Percentiles rank a stretch among this genome's conserved stretches.
phyloP scores from a whole-genome alignment of 1,284 basidiomycete species.

The Leccinum fuscescens region DNA sequence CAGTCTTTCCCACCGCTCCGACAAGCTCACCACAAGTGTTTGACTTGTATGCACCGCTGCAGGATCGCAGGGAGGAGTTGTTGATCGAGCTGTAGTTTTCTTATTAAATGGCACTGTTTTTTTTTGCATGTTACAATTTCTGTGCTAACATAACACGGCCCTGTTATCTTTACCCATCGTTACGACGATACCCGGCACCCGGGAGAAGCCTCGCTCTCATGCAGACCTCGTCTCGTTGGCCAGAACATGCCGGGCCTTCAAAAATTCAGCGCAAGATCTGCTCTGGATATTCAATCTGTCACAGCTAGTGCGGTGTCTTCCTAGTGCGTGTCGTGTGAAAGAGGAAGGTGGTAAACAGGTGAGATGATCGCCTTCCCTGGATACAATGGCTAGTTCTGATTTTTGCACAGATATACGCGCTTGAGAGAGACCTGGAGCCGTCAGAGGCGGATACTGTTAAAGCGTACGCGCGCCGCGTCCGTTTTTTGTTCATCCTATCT shows the following conservation, averaged over 20 bases:
- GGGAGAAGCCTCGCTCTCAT: background rate
- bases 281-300: background rate
- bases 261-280: background rate
- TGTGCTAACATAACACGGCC: background rate
- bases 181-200: too few relatives aligned
- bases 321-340: background rate
- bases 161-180: background rate
- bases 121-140: background rate
- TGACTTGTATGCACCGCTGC: slow-evolving; percentile 54
- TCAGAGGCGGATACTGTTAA: too few relatives aligned
- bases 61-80: slow-evolving; percentile 79
- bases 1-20: slow-evolving; percentile 39
- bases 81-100: slow-evolving; percentile 67
- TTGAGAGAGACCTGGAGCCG: background rate
- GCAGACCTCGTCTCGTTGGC: background rate
- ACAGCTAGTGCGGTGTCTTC: background rate
- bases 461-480: too few relatives aligned
- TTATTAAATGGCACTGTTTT: background rate
- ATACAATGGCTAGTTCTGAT: background rate
- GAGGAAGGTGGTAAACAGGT: too few relatives aligned
- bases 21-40: slow-evolving; percentile 58
- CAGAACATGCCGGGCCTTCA: background rate
- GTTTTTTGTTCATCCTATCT: too few relatives aligned
- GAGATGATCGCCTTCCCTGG: too few relatives aligned
- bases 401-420: background rate